Evolutionary conservation across 306 rosid species (phyloP), one percentile per base, ranked within the genome.

Genomic region (Begonia masoniana): DNA sequence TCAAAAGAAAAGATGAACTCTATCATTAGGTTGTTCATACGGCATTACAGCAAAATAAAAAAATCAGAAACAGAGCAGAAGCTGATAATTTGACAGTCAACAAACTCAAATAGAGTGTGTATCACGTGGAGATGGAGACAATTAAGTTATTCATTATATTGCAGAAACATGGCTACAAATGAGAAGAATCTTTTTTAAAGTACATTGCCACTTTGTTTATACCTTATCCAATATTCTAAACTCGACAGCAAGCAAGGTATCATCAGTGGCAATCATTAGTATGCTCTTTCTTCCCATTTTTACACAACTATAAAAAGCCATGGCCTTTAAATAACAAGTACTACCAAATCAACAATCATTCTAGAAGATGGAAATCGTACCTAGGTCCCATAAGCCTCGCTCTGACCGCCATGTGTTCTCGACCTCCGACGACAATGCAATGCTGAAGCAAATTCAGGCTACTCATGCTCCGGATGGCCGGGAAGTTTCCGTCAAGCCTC

Each of bases 381-480:
- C 49, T 45, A 45, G 15, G 49, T n/a, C 13, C 15, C 14, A 45
- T 3, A 45, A 45, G 49, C 49, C 6, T n/a, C 13, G 49, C n/a
- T 2, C 67, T 31, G 63, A 45, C 16, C 80, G 74, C 43, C 62
- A 51, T 15, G 26, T 72, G 1, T 68, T 76, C 50, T 69, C 70
- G 6, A 56, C 52, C 10, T 19, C 71, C 14, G 84, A 81, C 46
- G 84, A 77, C 62, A 72, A 7, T 50, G 43, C 64, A 13, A 50
- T 81, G 60, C 66, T 67, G 26, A 81, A 72, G 61, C 80, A 77
- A 63, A 52, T 81, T 58, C 54, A 58, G 43, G 60, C 62, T 48
- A 72, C 80, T 7, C 84, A 81, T 69, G 51, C 47, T 23, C 75
- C 80, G 6, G 84, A 74, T 23, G 72, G 58, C 17, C 56, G 61